Evolutionary conservation across 495 filamentous ascomycete species (phyloP).

Genomic region (Lasiosphaeria ovina): DNA sequence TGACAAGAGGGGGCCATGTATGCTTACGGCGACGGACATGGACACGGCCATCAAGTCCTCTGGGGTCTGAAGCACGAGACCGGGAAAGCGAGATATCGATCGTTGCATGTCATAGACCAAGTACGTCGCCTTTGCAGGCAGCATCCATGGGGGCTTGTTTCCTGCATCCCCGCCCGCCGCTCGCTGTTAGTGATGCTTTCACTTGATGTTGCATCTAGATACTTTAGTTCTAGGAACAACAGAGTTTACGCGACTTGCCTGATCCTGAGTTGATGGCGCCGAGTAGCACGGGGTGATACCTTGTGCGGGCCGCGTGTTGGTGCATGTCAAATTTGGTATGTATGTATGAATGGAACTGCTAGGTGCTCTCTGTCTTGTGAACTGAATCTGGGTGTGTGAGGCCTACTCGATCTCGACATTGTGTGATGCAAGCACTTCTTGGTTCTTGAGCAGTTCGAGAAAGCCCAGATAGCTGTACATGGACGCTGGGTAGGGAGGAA

Average conservation of each 20-base stretch:
- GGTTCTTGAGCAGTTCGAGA: slow-evolving; percentile 55
- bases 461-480: slow-evolving; percentile 68
- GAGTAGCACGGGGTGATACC: slow-evolving; percentile 69
- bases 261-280: slow-evolving; percentile 66
- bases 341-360: background rate
- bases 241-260: slow-evolving; percentile 40
- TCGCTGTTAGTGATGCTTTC: background rate
- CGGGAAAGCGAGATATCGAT: slow-evolving; percentile 53
- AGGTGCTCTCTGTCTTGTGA: background rate
- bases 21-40: slow-evolving; percentile 29
- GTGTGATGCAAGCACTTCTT: slow-evolving; percentile 51
- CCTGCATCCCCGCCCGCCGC: slow-evolving; percentile 42
- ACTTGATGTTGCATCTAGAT: background rate
- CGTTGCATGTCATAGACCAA: slow-evolving; percentile 52
- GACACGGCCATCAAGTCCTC: slow-evolving; percentile 37
- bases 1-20: slow-evolving; percentile 27
- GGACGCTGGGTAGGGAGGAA: slow-evolving; percentile 48
- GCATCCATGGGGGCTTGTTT: slow-evolving; percentile 71
- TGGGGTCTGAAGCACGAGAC: slow-evolving; percentile 40
- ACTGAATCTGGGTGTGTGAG: no score
- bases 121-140: slow-evolving; percentile 64
- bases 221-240: background rate
- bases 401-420: slow-evolving; percentile 62
- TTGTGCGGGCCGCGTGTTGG: slow-evolving; percentile 22
- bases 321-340: background rate